Percentiles rank a stretch among this genome's conserved stretches.
These are phyloP conservation scores for Melaleuca quinquenervia DNA, from an alignment of 345 rosid species.

Conservation along the genomic window DNA sequence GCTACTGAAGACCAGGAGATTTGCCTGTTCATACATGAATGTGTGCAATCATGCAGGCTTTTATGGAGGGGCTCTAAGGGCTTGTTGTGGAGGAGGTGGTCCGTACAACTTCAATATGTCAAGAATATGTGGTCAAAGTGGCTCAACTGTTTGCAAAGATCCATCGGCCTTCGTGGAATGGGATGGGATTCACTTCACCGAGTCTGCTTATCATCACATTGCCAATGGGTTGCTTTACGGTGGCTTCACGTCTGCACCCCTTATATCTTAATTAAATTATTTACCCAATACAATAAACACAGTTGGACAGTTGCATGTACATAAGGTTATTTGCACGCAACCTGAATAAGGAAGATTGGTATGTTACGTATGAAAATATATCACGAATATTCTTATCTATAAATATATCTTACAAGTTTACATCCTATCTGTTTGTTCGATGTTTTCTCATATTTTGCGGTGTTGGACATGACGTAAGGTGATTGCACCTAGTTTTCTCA, in stretches of 20 bases:
- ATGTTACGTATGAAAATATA: too few species aligned
- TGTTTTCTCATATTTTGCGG: too few species aligned
- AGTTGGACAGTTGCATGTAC: too few species aligned
- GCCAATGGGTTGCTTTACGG: slow-evolving; percentile 30
- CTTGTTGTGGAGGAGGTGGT: slow-evolving; percentile 72
- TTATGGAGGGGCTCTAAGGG: slow-evolving; percentile 14
- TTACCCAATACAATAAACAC: too few species aligned
- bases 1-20: neutral
- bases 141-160: slow-evolving; percentile 32
- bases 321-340: too few species aligned
- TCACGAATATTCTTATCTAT: too few species aligned
- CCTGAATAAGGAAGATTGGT: too few species aligned
- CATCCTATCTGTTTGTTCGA: too few species aligned
- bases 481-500: neutral
- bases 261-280: neutral
- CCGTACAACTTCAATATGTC: slow-evolving; percentile 42
- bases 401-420: too few species aligned
- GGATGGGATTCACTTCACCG: slow-evolving; percentile 70
- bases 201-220: slow-evolving; percentile 42
- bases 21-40: neutral
- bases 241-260: neutral
- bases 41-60: slow-evolving; percentile 23
- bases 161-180: slow-evolving; percentile 38
- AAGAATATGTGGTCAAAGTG: slow-evolving; percentile 34
- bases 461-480: too few species aligned